phyloP scores from a whole-genome alignment of 2,329 filamentous ascomycete genomes.

The Pseudofabraea citricarpa region DNA sequence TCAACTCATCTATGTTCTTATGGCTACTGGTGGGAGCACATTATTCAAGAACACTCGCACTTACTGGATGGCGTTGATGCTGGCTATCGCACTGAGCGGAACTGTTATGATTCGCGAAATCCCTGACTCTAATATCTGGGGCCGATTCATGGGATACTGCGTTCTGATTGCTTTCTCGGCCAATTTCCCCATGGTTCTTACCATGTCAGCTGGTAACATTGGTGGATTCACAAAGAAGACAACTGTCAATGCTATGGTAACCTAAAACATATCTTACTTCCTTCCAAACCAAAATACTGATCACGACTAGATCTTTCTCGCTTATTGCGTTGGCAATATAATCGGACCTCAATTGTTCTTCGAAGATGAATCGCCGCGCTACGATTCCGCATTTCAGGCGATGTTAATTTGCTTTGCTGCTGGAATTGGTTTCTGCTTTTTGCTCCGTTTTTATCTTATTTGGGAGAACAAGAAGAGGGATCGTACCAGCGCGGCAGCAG shows the following conservation, averaged over 20 bases:
- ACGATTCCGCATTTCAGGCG: conserved; percentile 8
- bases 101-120: conserved; percentile 18
- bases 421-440: neutral
- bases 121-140: conserved; percentile 7
- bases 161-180: conserved; percentile 18
- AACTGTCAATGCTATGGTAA: conserved; percentile 10
- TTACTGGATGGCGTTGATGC: conserved; percentile 1
- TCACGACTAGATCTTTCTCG: conserved; percentile 4
- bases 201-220: conserved; percentile 16
- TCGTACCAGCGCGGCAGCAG: neutral
- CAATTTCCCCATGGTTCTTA: conserved; percentile 16
- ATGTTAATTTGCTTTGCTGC: conserved; percentile 9
- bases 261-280: neutral
- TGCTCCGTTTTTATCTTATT: conserved; percentile 5
- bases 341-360: conserved; percentile 14
- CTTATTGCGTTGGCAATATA: conserved; percentile 11
- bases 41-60: conserved; percentile 1
- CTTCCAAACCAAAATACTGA: conserved; percentile 1
- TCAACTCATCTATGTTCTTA: neutral
- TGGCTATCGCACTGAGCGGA: conserved; percentile 13
- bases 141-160: conserved; percentile 19
- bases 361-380: conserved; percentile 5
- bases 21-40: neutral
- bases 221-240: conserved; percentile 17
- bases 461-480: conserved; percentile 5